Evolutionary conservation across 768 basidiomycete genomes (phyloP), one percentile per base, ranked within the genome.

Genomic region (Phaeolepiota aurea): DNA sequence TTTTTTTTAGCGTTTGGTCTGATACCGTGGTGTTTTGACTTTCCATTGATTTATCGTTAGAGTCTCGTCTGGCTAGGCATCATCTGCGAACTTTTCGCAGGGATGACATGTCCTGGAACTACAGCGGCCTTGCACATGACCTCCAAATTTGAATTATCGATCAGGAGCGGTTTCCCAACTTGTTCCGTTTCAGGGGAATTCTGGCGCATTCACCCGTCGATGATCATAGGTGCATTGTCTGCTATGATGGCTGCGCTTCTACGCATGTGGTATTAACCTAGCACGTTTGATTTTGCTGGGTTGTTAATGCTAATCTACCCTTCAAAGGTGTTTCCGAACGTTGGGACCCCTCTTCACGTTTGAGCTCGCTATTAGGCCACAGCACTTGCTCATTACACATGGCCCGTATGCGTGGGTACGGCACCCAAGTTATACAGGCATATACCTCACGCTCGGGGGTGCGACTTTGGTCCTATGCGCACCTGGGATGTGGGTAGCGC

Each of bases 351-450:
- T 67, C n/a, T 71, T 68, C 51, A 71, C 68, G 0, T 69, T 69
- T 42, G 65, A 69, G 36, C 61, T 69, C 23, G 61, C 62, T 25
- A 63, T 69, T 30, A 63, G 58, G 5, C 58, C 57, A 1, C 54
- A 63, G 40, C 69, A 71, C 46, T 52, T 58, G 40, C 62, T 71
- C 32, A 52, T 71, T 40, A 69, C 62, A 1, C 48, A 55, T n/a
- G 68, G 67, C 0, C 69, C 67, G 1, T 71, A 71, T 37, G 52
- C 64, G n/a, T 61, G 61, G 56, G 62, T 67, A 5, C 61, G 69
- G 31, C 69, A 71, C 47, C 69, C 68, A 30, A 61, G 64, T 48
- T 71, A 71, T 44, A 59, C 62, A 5, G 66, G 63, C n/a, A 56
- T 64, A 19, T 62, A 59, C 41, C 53, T 64, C 35, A 64, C 62